Conservation (phyloP, 257 asterid genomes). For the Catharanthus roseus region DNA sequence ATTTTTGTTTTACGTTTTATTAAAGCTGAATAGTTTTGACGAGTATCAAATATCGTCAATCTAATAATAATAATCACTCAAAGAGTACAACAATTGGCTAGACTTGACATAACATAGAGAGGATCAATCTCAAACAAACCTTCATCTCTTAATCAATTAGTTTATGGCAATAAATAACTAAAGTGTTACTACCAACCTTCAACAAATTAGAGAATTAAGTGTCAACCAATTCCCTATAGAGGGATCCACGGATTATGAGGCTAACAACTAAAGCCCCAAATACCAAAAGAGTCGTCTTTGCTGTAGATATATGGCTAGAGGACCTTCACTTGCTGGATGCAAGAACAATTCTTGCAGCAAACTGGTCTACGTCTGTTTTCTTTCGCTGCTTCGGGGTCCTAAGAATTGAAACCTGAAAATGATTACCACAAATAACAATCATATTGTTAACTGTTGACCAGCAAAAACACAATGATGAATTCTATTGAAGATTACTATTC, state of each 20-base stretch:
- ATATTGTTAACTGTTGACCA: background rate
- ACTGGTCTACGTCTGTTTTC: conserved; percentile 38
- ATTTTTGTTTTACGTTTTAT: no score
- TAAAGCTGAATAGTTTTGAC: no score
- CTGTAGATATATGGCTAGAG: background rate
- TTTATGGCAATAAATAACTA: background rate
- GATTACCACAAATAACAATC: background rate
- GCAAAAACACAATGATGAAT: background rate
- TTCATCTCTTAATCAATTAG: background rate
- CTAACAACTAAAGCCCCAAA: background rate
- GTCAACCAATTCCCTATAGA: background rate
- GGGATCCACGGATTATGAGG: background rate
- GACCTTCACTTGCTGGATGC: conserved; percentile 2
- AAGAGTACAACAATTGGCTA: no score
- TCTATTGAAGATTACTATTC: no score
- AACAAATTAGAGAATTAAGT: background rate
- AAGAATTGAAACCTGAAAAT: conserved; percentile 49
- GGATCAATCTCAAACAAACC: background rate
- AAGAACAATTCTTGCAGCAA: conserved; percentile 53
- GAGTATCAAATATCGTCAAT: background rate
- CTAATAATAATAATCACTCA: no score
- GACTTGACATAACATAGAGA: background rate
- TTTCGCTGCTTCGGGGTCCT: conserved; percentile 41
- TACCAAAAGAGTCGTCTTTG: background rate
- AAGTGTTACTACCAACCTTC: background rate